Evolutionary conservation across 441 rosid genomes (phyloP).

Genomic region (Aquilaria agallochum): DNA sequence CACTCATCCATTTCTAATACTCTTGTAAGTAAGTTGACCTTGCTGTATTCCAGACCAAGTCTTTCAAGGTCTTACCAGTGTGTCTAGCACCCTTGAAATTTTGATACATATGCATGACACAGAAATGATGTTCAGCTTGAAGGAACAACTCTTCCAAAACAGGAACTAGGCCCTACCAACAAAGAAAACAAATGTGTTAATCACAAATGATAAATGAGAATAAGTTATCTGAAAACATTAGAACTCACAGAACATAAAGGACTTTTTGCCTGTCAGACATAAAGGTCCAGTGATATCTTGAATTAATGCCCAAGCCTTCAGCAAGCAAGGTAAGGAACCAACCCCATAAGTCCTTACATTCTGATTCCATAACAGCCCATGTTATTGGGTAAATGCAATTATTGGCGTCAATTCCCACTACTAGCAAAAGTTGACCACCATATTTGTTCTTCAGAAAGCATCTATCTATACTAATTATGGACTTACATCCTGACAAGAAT

Average conservation of each 20-base stretch:
- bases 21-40: background rate
- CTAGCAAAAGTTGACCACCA: background rate
- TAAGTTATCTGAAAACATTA: too few species aligned
- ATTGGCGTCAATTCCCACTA: constrained; percentile 1
- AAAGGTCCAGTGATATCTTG: too few species aligned
- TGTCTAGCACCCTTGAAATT: background rate
- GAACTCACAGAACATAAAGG: too few species aligned
- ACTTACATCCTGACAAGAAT: background rate
- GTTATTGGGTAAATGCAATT: background rate
- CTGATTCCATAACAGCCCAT: background rate
- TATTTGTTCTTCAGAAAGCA: background rate
- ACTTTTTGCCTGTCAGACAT: too few species aligned
- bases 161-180: too few species aligned
- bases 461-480: background rate
- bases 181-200: too few species aligned
- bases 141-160: too few species aligned
- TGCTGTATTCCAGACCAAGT: background rate
- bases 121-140: too few species aligned
- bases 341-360: background rate
- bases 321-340: background rate
- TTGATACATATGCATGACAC: background rate
- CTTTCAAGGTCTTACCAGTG: background rate
- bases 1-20: background rate
- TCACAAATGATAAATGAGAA: too few species aligned
- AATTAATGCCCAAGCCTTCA: background rate